Base-by-base conservation (phyloP, 2,329 filamentous ascomycete genomes). In the Dryadomyces sulphureus region DNA sequence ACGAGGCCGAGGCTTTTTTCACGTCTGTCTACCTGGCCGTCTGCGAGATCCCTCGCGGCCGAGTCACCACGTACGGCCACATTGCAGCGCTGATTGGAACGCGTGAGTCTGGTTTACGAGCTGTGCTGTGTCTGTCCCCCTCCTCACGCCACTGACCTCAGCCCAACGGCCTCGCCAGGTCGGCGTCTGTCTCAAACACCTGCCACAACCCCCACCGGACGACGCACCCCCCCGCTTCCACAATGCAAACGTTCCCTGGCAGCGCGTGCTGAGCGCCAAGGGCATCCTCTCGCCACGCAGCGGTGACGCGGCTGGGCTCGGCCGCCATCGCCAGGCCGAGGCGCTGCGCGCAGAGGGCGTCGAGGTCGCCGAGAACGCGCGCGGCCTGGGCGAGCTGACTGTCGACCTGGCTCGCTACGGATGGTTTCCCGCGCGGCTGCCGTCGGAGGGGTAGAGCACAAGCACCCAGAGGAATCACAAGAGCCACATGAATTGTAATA, bases 231-330 rank as follows among this genome's bases (percentile, higher is more conserved):
- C 59, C 46, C 69, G 63, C 48, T 93, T 82, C 65, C 81, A 94
- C 60, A 69, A 73, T 49, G 69, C 67, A 21, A 95, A 82, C 53
- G 90, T 96, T 4, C 90, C 90, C 0, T 96, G 90, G 90, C 90
- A 96, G 67, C 72, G 92, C 48, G 85, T 96, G 49, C 83, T 96
- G 59, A 94, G 90, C 61, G 68, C 85, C 14, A 90, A 84, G 62
- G 89, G 90, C 20, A 69, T 77, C 49, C 93, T 96, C 54, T 94
- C 88, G 39, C 84, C 84, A 7, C 77, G 89, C 1, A 49, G 42
- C 6, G 50, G 30, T n/a, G 50, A 44, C 14, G 47, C 36, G 19
- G 43, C 32, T 22, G 45, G 36, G 0, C 40, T 34, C 7, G 46
- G 46, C 6, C 47, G 52, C 1, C 63, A 58, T n/a, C 66, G 65